Base-by-base conservation (phyloP, 2,329 filamentous ascomycete genomes). In the Lojkania enalia region DNA sequence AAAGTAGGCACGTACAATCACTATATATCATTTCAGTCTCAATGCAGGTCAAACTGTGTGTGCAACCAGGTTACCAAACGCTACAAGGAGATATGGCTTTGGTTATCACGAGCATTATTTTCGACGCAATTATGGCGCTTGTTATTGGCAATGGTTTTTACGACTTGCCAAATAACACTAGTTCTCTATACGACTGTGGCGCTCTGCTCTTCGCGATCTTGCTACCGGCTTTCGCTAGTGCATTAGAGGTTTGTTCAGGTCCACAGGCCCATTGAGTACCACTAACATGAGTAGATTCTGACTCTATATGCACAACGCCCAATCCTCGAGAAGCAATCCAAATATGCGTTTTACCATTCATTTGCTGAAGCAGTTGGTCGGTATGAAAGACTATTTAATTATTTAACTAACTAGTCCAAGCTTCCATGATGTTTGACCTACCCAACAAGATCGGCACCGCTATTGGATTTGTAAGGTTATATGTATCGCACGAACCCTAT, bases 271-370 rank as follows among this genome's bases (percentile, higher is more conserved):
- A 20, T 5, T 2, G 14, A n/a, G 12, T 35, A n/a, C 12, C 9
- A 19, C 36, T 43, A 39, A 43, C 13, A 5, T 13, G 4, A 18
- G 16, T n/a, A 50, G 77, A 91, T 95, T 66, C 70, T 91, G 20
- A 89, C 86, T 0, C 77, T 95, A 2, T 95, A 90, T 61, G 80
- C 86, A 1, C 88, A 95, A 78, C 85, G 90, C 19, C 86, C 87
- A 1, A 94, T 95, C 57, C 87, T 95, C 44, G 89, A 95, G 63
- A 95, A 95, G 66, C 90, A 96, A 55, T 71, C 77, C 38, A 81
- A 85, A 38, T 96, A 95, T 63, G 89, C 89, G 11, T 78, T 95
- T 16, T 95, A 95, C 61, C 90, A 92, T 59, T 88, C 90, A 0
- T 88, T 85, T 6, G 85, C 89, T 11, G 89, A 96, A 74, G 87